phyloP scores from a whole-genome alignment of 768 basidiomycete genomes.

The Suillus sp. region DNA sequence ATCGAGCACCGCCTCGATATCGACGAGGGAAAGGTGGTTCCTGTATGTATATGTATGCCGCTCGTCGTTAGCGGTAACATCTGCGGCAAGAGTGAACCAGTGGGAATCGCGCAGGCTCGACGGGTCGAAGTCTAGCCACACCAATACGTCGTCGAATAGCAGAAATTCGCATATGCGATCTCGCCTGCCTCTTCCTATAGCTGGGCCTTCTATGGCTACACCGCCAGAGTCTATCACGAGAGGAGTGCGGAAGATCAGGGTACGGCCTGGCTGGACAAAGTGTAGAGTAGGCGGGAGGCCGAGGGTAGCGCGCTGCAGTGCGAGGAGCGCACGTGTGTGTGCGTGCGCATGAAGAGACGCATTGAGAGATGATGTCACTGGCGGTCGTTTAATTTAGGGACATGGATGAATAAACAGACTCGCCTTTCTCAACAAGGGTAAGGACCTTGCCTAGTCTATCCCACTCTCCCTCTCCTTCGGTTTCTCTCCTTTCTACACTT shows the following conservation, averaged over 20 bases:
- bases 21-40: conserved; percentile 68
- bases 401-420: conserved; percentile 19
- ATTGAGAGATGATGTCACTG: conserved; percentile 80
- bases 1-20: conserved; percentile 71
- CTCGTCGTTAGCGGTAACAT: conserved; percentile 1
- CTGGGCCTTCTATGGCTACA: conserved; percentile 6
- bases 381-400: conserved; percentile 11
- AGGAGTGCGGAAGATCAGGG: conserved; percentile 44
- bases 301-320: conserved; percentile 76
- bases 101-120: conserved; percentile 1
- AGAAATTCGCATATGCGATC: conserved; percentile 7
- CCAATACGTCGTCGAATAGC: conserved; percentile 4
- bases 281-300: conserved; percentile 78
- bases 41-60: conserved; percentile 60
- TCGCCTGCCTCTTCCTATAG: background rate
- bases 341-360: conserved; percentile 78
- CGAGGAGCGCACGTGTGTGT: conserved; percentile 71
- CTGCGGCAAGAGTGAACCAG: background rate
- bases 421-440: conserved; percentile 75
- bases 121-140: background rate
- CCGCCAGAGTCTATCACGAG: conserved; percentile 5
- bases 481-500: conserved; percentile 56
- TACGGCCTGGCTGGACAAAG: conserved; percentile 80
- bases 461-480: conserved; percentile 57
- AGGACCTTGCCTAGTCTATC: conserved; percentile 59